Conservation (phyloP, 495 filamentous ascomycete species). For the Wilcoxina mikolae region DNA sequence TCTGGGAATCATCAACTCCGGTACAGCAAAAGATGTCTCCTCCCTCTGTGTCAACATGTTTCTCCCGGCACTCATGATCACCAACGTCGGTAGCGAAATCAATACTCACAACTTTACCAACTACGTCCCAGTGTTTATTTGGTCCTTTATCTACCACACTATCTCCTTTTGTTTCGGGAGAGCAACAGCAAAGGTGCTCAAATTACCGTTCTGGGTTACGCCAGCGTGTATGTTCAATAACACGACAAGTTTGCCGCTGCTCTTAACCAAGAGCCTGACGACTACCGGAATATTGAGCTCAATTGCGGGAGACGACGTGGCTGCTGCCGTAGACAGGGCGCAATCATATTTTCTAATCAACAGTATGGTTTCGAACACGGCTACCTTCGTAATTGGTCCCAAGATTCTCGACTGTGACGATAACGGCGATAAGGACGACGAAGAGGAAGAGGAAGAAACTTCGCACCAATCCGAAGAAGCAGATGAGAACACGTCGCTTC, state of each 20-base stretch:
- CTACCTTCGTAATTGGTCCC: constrained; percentile 53
- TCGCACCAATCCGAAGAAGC: constrained; percentile 21
- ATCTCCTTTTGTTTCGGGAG: constrained; percentile 41
- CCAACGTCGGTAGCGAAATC: constrained; percentile 53
- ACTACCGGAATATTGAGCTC: constrained; percentile 47
- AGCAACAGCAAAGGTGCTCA: constrained; percentile 34
- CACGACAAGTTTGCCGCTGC: constrained; percentile 53
- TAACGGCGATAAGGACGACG: constrained; percentile 17
- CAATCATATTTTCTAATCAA: constrained; percentile 57
- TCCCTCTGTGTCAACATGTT: constrained; percentile 53
- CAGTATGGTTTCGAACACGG: constrained; percentile 46
- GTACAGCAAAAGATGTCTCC: constrained; percentile 47
- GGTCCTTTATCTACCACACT: constrained; percentile 43
- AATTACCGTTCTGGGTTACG: constrained; percentile 50
- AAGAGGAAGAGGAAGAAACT: constrained; percentile 23
- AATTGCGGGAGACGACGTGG: constrained; percentile 37
- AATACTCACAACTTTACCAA: constrained; percentile 38
- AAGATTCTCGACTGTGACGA: constrained; percentile 39
- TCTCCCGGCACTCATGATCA: constrained; percentile 54
- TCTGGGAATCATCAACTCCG: constrained; percentile 41
- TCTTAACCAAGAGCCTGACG: constrained; percentile 50
- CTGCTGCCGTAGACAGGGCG: constrained; percentile 45
- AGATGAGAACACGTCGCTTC: constrained; percentile 16
- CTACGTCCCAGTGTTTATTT: constrained; percentile 46
- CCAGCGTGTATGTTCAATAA: constrained; percentile 64